Evolutionary conservation across 768 basidiomycete species (phyloP).

Genomic region (Boletus fagicola): DNA sequence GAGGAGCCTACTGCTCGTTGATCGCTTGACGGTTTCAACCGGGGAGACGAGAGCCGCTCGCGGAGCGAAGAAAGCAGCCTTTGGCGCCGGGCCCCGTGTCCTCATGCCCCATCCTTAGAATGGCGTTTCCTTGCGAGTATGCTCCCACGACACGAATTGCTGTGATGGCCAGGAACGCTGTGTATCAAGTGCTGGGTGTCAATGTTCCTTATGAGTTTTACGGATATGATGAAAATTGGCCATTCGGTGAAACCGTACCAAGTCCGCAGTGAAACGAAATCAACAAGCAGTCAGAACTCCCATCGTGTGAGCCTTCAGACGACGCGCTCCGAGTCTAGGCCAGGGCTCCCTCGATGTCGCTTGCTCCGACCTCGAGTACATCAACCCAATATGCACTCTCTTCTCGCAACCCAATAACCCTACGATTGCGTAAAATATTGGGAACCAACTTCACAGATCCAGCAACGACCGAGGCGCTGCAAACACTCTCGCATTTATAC

Average conservation of each 20-base stretch:
- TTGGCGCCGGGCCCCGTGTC: not conserved
- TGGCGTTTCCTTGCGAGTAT: not conserved
- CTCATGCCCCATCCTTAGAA: not conserved
- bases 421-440: slow-evolving; percentile 87
- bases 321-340: not conserved
- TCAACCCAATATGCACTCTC: too few relatives aligned
- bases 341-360: slow-evolving; percentile 6
- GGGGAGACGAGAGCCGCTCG: not conserved
- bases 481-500: slow-evolving; percentile 82
- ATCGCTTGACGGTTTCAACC: not conserved
- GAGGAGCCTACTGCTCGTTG: not conserved
- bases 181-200: not conserved
- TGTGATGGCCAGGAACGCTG: not conserved
- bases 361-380: slow-evolving; percentile 1
- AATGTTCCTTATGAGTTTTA: not conserved
- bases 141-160: not conserved
- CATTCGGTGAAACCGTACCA: not conserved
- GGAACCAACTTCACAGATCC: slow-evolving; percentile 77
- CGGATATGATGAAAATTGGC: not conserved
- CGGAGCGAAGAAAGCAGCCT: not conserved
- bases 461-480: slow-evolving; percentile 75
- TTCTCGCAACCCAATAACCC: slow-evolving; percentile 75
- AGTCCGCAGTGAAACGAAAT: not conserved
- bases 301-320: not conserved
- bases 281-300: not conserved